Evolutionary conservation across 495 filamentous ascomycete species (phyloP).

Genomic region (Aspergillus sclerotioniger): DNA sequence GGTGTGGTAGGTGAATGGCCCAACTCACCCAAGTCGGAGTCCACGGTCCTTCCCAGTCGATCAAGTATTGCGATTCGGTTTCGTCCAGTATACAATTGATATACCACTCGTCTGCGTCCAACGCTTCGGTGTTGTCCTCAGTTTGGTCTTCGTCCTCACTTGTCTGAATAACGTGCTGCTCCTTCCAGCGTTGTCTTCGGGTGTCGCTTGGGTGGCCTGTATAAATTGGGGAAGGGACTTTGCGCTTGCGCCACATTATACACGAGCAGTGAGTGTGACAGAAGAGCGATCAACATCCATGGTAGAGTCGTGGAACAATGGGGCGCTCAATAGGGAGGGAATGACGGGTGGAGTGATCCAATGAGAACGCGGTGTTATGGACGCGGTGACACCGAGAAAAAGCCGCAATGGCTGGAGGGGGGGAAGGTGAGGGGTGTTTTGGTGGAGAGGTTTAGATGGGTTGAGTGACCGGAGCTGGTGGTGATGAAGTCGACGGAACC

Average conservation of each 20-base stretch:
- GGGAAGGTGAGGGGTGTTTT: background rate
- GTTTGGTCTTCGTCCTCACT: conserved; percentile 18
- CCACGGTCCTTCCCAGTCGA: conserved; percentile 43
- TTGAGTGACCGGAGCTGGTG: background rate
- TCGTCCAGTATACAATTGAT: conserved; percentile 44
- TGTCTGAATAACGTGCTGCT: conserved; percentile 9
- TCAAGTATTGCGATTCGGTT: conserved; percentile 37
- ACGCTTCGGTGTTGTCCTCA: conserved; percentile 10
- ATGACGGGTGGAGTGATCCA: background rate
- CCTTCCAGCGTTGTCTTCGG: conserved; percentile 10
- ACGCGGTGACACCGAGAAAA: background rate
- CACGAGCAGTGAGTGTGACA: conserved; percentile 17
- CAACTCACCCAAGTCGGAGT: conserved; percentile 42
- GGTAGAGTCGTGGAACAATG: conserved; percentile 9
- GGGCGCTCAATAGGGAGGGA: background rate
- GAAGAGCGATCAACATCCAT: conserved; percentile 17
- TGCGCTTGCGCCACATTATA: conserved; percentile 29
- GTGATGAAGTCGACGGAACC: background rate
- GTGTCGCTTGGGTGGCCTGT: conserved; percentile 10
- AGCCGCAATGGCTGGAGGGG: background rate
- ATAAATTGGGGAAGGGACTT: conserved; percentile 13
- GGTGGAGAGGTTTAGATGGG: background rate
- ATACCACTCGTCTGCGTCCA: conserved; percentile 29
- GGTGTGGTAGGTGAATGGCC: background rate
- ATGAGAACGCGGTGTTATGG: background rate